Conservation (phyloP, 495 filamentous ascomycete species). For the Neurospora sp. region DNA sequence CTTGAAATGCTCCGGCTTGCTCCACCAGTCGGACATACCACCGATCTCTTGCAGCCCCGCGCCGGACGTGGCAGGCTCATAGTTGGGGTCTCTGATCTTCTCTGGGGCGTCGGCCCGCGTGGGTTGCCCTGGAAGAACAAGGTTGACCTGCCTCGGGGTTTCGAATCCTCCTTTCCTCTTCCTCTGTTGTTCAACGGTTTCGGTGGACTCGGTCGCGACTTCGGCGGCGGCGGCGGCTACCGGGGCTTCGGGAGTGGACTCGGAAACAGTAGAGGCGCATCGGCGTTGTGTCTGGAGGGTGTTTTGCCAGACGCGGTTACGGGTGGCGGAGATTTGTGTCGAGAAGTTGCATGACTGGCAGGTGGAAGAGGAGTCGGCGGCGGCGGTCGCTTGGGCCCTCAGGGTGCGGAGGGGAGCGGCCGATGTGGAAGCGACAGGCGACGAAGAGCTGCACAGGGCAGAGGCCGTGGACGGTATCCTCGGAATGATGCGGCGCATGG, state of each 20-base stretch:
- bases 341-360: neutral
- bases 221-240: neutral
- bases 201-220: neutral
- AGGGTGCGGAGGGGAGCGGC: constrained; percentile 6
- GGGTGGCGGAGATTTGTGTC: constrained; percentile 3
- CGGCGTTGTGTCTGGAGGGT: constrained; percentile 9
- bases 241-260: neutral
- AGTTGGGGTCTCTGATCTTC: constrained; percentile 32
- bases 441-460: constrained; percentile 13
- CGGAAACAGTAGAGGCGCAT: constrained; percentile 11
- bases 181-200: neutral
- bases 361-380: neutral
- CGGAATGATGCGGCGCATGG: constrained; percentile 21
- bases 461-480: constrained; percentile 17
- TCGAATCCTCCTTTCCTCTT: neutral
- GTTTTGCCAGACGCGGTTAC: constrained; percentile 4
- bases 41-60: constrained; percentile 50
- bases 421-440: neutral
- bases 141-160: constrained; percentile 5
- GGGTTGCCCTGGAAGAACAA: constrained; percentile 12
- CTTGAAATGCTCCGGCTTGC: constrained; percentile 32
- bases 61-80: constrained; percentile 48
- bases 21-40: constrained; percentile 41
- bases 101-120: constrained; percentile 3
- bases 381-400: constrained; percentile 1